Conservation (phyloP, 768 basidiomycete species). For the Coprinopsis cinerea region DNA sequence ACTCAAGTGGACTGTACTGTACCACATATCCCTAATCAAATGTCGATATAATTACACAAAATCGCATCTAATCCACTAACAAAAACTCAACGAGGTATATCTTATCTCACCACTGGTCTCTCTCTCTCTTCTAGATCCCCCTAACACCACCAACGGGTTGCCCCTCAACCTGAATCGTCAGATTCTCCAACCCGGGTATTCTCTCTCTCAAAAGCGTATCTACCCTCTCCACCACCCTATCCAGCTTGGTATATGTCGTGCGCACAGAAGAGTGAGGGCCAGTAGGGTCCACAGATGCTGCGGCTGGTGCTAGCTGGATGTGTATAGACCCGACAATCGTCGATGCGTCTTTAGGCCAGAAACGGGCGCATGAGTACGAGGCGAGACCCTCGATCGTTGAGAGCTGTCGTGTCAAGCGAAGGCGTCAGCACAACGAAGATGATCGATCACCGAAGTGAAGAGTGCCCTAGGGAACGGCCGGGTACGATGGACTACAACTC, state of each 20-base stretch:
- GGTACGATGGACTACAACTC: conserved; percentile 17
- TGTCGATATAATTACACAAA: too few relatives aligned
- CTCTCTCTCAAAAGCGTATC: conserved; percentile 61
- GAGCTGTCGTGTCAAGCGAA: conserved; percentile 43
- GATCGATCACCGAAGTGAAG: too few relatives aligned
- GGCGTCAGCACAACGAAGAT: not conserved
- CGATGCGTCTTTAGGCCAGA: conserved; percentile 93
- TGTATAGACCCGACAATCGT: conserved; percentile 88
- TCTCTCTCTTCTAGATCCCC: too few relatives aligned
- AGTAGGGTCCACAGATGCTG: conserved; percentile 48
- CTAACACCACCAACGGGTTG: not conserved
- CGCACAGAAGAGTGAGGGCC: conserved; percentile 44
- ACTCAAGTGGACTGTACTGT: too few relatives aligned
- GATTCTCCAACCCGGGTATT: conserved; percentile 80
- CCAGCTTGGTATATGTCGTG: conserved; percentile 53
- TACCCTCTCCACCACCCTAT: conserved; percentile 73
- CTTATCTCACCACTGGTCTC: too few relatives aligned
- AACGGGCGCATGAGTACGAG: conserved; percentile 75
- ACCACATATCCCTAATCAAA: too few relatives aligned
- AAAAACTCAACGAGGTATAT: too few relatives aligned
- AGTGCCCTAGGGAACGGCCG: too few relatives aligned
- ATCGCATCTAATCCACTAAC: too few relatives aligned
- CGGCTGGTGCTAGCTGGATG: conserved; percentile 71
- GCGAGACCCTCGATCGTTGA: conserved; percentile 70
- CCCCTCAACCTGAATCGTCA: conserved; percentile 83